These are phyloP conservation scores for Colletotrichum sp. DNA, from an alignment of 2,329 filamentous ascomycete species.

Conservation along the genomic window DNA sequence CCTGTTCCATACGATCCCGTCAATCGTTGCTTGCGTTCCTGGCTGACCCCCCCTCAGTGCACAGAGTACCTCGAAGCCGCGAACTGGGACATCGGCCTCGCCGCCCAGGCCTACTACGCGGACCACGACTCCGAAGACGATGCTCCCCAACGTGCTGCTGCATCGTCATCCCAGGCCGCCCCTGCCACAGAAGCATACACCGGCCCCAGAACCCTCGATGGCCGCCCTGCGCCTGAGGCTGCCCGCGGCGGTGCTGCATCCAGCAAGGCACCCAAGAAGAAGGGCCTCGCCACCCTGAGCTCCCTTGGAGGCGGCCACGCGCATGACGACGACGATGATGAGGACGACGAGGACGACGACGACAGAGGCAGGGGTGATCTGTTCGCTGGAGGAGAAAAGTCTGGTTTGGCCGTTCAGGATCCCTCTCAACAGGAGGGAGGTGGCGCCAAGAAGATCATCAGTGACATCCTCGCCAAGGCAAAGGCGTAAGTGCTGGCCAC, in stretches of 20 bases:
- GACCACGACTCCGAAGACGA: conserved; percentile 55
- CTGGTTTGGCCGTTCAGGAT: conserved; percentile 71
- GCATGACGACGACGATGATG: conserved; percentile 65
- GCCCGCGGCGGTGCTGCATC: conserved; percentile 26
- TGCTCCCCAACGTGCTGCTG: conserved; percentile 42
- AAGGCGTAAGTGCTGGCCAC: conserved; percentile 53
- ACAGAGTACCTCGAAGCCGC: conserved; percentile 68
- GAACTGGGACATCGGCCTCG: conserved; percentile 70
- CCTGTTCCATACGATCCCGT: not conserved
- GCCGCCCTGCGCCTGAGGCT: conserved; percentile 57
- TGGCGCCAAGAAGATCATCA: conserved; percentile 60
- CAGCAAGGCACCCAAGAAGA: conserved; percentile 57
- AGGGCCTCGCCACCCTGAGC: conserved; percentile 65
- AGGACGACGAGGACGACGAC: conserved; percentile 60
- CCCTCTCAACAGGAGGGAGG: conserved; percentile 48
- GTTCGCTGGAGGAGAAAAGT: conserved; percentile 88
- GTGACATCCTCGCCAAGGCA: conserved; percentile 69
- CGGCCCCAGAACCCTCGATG: conserved; percentile 67
- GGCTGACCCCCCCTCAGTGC: conserved; percentile 53
- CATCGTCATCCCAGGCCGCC: conserved; percentile 10
- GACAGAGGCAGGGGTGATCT: conserved; percentile 68
- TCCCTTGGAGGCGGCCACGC: conserved; percentile 58
- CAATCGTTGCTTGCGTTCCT: not conserved
- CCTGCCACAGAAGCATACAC: conserved; percentile 52
- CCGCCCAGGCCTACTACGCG: conserved; percentile 67